phyloP scores from a whole-genome alignment of 208 protist species.

The Naegleria gruberi region DNA sequence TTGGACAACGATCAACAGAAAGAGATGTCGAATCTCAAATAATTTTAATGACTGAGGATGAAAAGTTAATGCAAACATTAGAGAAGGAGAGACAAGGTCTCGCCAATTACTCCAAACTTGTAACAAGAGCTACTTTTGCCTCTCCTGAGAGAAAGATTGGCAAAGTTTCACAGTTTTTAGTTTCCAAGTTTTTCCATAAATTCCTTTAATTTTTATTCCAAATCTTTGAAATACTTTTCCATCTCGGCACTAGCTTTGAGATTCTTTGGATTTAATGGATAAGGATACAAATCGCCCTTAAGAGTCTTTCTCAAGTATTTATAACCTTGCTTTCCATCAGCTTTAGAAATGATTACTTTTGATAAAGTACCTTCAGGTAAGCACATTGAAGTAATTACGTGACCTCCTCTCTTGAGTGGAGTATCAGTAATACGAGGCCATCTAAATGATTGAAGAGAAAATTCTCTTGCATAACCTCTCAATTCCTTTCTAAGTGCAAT shows the following conservation, averaged over 20 bases:
- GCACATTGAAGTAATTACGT: not conserved
- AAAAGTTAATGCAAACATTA: not conserved
- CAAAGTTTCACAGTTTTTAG: not conserved
- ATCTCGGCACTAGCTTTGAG: not conserved
- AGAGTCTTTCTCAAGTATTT: not conserved
- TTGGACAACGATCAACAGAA: conserved; percentile 21
- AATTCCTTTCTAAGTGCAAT: not conserved
- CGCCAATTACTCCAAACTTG: not conserved
- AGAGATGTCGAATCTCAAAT: conserved; percentile 29
- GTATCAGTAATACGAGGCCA: not conserved
- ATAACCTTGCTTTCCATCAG: not conserved
- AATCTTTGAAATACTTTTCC: not conserved
- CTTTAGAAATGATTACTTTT: not conserved
- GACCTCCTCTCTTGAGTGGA: not conserved
- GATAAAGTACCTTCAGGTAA: not conserved
- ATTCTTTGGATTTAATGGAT: not conserved
- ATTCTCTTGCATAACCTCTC: not conserved
- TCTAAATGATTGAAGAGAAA: not conserved
- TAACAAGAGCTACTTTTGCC: not conserved
- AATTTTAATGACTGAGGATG: not conserved
- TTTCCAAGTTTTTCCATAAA: conserved; percentile 6
- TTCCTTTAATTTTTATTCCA: not conserved
- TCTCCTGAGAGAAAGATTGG: not conserved
- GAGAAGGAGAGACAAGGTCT: not conserved
- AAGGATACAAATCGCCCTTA: not conserved